A percentile compares a stretch with the other conserved stretches of the same genome.
Conservation (phyloP, 176 grass and related monocot genomes). For the Canna indica region DNA sequence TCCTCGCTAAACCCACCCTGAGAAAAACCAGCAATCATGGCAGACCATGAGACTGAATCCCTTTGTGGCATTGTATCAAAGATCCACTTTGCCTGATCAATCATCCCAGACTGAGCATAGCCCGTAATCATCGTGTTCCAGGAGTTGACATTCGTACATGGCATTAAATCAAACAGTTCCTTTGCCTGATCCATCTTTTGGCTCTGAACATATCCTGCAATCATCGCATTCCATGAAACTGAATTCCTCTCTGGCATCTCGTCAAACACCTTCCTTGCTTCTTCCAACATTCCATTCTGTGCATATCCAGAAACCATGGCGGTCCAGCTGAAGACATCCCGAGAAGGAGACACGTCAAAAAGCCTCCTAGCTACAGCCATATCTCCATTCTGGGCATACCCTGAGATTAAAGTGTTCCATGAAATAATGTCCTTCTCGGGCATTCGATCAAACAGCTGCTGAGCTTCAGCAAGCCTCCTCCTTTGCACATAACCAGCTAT, state of each 20-base stretch:
- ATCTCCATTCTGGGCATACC: conserved; percentile 50
- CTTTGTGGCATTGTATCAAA: conserved; percentile 62
- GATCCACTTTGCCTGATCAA: conserved; percentile 43
- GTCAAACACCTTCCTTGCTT: conserved; percentile 61
- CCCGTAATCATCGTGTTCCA: conserved; percentile 93
- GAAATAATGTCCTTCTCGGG: conserved; percentile 58
- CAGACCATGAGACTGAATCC: conserved; percentile 78
- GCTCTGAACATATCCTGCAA: conserved; percentile 61
- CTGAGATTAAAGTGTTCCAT: conserved; percentile 78
- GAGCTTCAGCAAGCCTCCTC: conserved; percentile 38
- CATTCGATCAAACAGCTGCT: conserved; percentile 62
- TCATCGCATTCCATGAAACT: conserved; percentile 83
- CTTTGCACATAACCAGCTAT: conserved; percentile 57
- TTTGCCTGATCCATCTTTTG: conserved; percentile 63
- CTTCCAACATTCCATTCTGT: conserved; percentile 72
- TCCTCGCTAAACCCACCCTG: conserved; percentile 65
- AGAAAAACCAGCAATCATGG: conserved; percentile 68
- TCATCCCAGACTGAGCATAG: conserved; percentile 63
- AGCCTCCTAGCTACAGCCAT: conserved; percentile 51
- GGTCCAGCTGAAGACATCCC: conserved; percentile 88
- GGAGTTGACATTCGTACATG: conserved; percentile 49
- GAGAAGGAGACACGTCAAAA: conserved; percentile 50
- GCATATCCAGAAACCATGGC: conserved; percentile 78
- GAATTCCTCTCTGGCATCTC: conserved; percentile 74
- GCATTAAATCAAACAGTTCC: conserved; percentile 57